phyloP scores from a whole-genome alignment of 2,329 filamentous ascomycete species.

The Hymenoscyphus repandus region DNA sequence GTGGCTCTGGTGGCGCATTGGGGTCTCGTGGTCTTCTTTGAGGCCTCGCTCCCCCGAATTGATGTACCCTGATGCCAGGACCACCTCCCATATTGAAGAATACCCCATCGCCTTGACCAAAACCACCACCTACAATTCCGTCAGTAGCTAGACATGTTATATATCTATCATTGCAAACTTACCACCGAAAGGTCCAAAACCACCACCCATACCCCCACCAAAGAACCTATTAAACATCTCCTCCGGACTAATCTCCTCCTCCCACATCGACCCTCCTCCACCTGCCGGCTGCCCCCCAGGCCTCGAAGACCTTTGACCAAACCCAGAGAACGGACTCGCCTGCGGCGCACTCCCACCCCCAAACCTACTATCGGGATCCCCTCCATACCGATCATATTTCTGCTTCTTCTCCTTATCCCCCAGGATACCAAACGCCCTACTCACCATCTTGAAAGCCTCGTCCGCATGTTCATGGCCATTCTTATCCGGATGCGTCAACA shows the following conservation, averaged over 20 bases:
- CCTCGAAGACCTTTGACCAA: slow-evolving; percentile 41
- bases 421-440: slow-evolving; percentile 85
- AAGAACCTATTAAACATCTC: slow-evolving; percentile 98
- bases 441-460: slow-evolving; percentile 98
- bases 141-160: slow-evolving; percentile 11
- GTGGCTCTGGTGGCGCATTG: slow-evolving; percentile 45
- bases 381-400: slow-evolving; percentile 83
- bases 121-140: slow-evolving; percentile 41
- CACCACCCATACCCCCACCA: slow-evolving; percentile 47
- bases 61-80: slow-evolving; percentile 87
- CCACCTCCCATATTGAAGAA: slow-evolving; percentile 94
- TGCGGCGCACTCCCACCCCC: slow-evolving; percentile 52
- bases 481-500: slow-evolving; percentile 97
- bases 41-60: slow-evolving; percentile 80
- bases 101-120: slow-evolving; percentile 79
- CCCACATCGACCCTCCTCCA: slow-evolving; percentile 61
- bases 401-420: slow-evolving; percentile 90
- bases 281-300: slow-evolving; percentile 32
- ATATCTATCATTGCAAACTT: slow-evolving; percentile 34
- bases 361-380: slow-evolving; percentile 87
- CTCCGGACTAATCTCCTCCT: slow-evolving; percentile 91
- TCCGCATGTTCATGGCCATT: slow-evolving; percentile 94
- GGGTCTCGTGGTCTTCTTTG: slow-evolving; percentile 68
- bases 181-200: slow-evolving; percentile 61
- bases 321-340: slow-evolving; percentile 55